phyloP scores from a whole-genome alignment of 176 grass and related monocot species.

The Neostapfia colusana region DNA sequence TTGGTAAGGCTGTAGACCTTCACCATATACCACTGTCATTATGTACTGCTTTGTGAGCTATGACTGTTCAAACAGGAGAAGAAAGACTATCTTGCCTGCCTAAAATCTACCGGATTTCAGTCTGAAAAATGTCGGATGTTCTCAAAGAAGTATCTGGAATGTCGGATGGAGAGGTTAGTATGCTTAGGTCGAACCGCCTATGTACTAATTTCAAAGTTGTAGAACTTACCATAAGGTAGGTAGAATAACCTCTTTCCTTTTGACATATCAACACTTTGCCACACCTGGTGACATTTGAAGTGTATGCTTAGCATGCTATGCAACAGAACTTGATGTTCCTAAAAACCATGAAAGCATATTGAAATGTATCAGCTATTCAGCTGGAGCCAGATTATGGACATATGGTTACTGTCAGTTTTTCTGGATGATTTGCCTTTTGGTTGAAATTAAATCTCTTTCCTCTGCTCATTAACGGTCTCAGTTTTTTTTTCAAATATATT shows the following conservation, averaged over 20 bases:
- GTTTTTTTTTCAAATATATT: not conserved
- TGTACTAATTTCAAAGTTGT: conserved; percentile 10
- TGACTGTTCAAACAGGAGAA: conserved; percentile 61
- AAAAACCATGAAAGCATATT: not conserved
- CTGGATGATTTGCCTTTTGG: not conserved
- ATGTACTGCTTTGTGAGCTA: not conserved
- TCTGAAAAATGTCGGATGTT: conserved; percentile 69
- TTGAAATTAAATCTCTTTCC: conserved; percentile 17
- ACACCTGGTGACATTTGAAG: not conserved
- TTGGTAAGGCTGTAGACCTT: conserved; percentile 44
- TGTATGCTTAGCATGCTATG: not conserved
- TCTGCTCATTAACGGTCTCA: not conserved
- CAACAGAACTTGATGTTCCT: not conserved
- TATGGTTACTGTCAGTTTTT: not conserved
- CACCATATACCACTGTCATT: not conserved
- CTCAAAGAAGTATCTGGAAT: conserved; percentile 76
- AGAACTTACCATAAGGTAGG: not conserved
- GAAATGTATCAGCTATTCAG: not conserved
- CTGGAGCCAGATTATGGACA: not conserved
- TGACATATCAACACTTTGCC: conserved; percentile 4
- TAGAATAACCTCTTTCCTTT: not conserved
- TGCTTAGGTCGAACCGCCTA: not conserved
- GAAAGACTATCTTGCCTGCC: conserved; percentile 83
- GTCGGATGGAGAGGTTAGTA: conserved; percentile 73
- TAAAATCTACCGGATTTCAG: conserved; percentile 69